Evolutionary conservation across 257 asterid species (phyloP).

Genomic region (Petunia axillaris): DNA sequence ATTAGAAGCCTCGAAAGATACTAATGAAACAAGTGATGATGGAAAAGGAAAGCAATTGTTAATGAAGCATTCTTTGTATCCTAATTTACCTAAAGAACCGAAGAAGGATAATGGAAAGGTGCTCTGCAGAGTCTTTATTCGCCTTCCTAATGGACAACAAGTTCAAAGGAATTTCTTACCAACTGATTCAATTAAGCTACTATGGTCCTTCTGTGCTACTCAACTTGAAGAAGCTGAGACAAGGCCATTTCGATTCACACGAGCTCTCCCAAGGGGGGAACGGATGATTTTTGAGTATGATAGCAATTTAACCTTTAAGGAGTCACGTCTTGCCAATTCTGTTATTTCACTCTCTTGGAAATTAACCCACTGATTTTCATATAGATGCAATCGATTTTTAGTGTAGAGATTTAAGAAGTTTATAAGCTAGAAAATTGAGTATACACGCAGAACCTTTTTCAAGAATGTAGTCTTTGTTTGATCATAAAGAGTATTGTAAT

Average conservation of each 20-base stretch:
- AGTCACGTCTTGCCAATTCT: slow-evolving; percentile 3
- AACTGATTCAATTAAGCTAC: slow-evolving; percentile 1
- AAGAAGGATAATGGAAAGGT: background rate
- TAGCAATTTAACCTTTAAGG: background rate
- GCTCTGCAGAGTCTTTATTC: background rate
- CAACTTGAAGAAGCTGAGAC: background rate
- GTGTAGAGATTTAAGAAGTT: too few relatives aligned
- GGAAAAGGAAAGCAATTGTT: background rate
- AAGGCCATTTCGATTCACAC: slow-evolving; percentile 13
- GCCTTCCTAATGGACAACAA: slow-evolving; percentile 16
- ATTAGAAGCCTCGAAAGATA: background rate
- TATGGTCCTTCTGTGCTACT: slow-evolving; percentile 20
- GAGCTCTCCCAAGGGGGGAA: background rate
- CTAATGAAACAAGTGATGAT: background rate
- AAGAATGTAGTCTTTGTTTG: background rate
- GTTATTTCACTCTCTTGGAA: background rate
- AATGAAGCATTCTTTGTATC: background rate
- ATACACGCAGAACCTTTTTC: background rate
- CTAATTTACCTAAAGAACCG: background rate
- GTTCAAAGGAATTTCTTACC: slow-evolving; percentile 19
- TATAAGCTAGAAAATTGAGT: background rate
- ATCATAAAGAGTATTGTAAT: too few relatives aligned
- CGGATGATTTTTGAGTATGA: background rate
- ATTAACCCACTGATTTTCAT: too few relatives aligned
- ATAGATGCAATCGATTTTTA: background rate